Conservation (phyloP, 495 filamentous ascomycete genomes). For the Hyphodiscus hymeniophilus region DNA sequence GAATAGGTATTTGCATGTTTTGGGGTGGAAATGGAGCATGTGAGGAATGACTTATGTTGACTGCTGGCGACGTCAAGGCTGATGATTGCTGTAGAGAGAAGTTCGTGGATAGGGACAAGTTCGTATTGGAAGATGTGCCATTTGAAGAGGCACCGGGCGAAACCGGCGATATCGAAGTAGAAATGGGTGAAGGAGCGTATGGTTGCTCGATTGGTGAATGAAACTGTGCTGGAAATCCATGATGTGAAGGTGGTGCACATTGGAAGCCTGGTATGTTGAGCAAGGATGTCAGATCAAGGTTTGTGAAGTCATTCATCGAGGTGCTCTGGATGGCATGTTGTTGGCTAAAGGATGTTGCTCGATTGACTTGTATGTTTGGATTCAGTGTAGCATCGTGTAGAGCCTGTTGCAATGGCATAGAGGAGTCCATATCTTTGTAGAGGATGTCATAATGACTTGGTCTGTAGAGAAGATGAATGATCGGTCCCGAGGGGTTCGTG, state of each 20-base stretch:
- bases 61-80: constrained; percentile 28
- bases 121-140: constrained; percentile 23
- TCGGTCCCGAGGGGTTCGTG: constrained; percentile 33
- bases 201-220: constrained; percentile 13
- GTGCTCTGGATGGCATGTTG: constrained; percentile 26
- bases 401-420: constrained; percentile 35
- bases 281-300: constrained; percentile 33
- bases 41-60: constrained; percentile 15
- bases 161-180: constrained; percentile 20
- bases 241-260: constrained; percentile 21
- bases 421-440: constrained; percentile 50
- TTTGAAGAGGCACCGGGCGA: constrained; percentile 23
- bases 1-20: constrained; percentile 27
- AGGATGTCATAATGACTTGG: constrained; percentile 90
- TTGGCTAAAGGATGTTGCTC: constrained; percentile 32
- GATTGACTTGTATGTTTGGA: constrained; percentile 44
- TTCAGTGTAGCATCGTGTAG: constrained; percentile 38
- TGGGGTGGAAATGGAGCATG: constrained; percentile 21
- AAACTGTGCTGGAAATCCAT: constrained; percentile 16
- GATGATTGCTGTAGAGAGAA: constrained; percentile 32
- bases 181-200: constrained; percentile 18
- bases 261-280: constrained; percentile 34
- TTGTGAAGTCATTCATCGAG: constrained; percentile 28
- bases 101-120: constrained; percentile 22
- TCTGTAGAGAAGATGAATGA: constrained; percentile 47